Percentiles rank a stretch among this genome's conserved stretches.
Evolutionary conservation across 371 early-diverging fungal genomes (phyloP).

Genomic region (Mucor sp.): DNA sequence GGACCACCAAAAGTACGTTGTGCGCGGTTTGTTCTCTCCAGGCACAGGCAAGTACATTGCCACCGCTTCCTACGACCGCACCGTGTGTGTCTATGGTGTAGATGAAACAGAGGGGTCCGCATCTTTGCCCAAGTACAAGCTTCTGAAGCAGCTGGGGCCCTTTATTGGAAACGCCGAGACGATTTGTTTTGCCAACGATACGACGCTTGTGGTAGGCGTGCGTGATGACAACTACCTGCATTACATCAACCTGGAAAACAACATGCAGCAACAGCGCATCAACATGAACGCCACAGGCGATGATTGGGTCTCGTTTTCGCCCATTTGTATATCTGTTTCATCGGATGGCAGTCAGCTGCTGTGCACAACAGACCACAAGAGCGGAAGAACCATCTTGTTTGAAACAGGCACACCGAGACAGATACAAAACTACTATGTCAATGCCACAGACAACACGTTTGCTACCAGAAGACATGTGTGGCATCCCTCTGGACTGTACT

Average conservation of each 20-base stretch:
- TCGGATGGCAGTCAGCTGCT: conserved; percentile 61
- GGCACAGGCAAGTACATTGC: conserved; percentile 56
- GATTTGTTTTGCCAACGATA: conserved; percentile 49
- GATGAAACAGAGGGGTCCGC: conserved; percentile 1
- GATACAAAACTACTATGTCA: conserved; percentile 67
- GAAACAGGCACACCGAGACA: conserved; percentile 48
- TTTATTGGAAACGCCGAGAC: conserved; percentile 66
- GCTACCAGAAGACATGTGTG: conserved; percentile 62
- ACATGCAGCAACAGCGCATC: conserved; percentile 31
- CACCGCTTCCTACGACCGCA: conserved; percentile 75
- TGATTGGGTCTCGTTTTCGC: conserved; percentile 82
- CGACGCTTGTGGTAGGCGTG: conserved; percentile 60
- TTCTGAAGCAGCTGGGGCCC: conserved; percentile 38
- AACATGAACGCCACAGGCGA: conserved; percentile 83
- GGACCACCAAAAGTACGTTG: conserved; percentile 75
- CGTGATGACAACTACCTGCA: conserved; percentile 77
- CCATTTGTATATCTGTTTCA: conserved; percentile 66
- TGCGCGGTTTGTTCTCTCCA: conserved; percentile 62
- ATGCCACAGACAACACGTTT: conserved; percentile 59
- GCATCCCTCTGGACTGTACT: conserved; percentile 65
- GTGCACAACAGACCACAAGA: conserved; percentile 70
- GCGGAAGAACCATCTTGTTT: conserved; percentile 75
- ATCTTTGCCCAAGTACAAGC: conserved; percentile 17
- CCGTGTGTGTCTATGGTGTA: conserved; percentile 60
- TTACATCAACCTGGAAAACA: conserved; percentile 55